phyloP scores from a whole-genome alignment of 305 asterid species.

The Fraxinus angustifolia region DNA sequence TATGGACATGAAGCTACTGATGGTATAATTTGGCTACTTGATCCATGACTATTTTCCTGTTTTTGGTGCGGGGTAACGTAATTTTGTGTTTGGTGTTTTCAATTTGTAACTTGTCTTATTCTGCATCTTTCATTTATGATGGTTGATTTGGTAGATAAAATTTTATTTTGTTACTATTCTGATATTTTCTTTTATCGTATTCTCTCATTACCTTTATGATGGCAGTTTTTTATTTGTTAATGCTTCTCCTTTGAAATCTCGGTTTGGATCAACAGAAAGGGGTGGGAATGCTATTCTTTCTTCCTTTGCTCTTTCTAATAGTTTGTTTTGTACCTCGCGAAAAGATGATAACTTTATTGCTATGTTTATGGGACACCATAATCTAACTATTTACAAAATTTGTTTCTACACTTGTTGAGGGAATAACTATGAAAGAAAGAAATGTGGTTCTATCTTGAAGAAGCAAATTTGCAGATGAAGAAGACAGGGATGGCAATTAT shows the following conservation, averaged over 20 bases:
- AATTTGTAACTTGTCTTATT: not conserved
- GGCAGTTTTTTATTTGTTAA: not conserved
- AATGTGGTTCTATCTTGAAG: not conserved
- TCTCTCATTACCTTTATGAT: not conserved
- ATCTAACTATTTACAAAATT: not conserved
- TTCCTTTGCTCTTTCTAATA: not conserved
- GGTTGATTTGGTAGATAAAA: not conserved
- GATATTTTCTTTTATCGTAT: not conserved
- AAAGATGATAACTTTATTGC: not conserved
- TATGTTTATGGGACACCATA: not conserved
- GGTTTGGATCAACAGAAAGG: not conserved
- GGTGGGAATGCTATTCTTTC: not conserved
- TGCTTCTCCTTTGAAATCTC: not conserved
- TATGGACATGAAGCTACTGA: not conserved
- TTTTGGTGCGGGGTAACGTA: not conserved
- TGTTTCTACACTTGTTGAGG: not conserved
- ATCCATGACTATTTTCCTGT: not conserved
- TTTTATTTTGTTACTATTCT: not conserved
- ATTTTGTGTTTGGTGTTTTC: not conserved
- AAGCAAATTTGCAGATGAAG: not conserved
- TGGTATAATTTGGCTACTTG: not conserved
- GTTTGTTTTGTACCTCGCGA: not conserved
- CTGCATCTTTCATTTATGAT: not conserved
- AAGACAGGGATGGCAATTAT: conserved; percentile 19
- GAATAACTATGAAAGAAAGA: not conserved